Percentiles rank a stretch among this genome's conserved stretches.
Conservation (phyloP, 2,329 filamentous ascomycete genomes). For the Sporothrix protearum region DNA sequence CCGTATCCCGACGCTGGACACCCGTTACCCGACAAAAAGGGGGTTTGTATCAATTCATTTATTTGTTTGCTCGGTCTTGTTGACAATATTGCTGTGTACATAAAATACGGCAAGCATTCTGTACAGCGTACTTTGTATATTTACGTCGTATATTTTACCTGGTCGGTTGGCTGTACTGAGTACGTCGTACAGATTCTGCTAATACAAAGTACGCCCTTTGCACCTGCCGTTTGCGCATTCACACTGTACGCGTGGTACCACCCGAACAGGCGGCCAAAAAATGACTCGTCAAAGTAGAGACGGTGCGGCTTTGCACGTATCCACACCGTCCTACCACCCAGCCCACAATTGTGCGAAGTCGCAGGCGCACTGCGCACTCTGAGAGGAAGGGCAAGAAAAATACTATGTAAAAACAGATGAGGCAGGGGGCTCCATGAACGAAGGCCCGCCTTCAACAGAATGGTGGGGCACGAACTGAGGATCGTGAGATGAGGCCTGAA, state of each 20-base stretch:
- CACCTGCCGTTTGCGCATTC: slow-evolving; percentile 7
- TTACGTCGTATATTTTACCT: not conserved
- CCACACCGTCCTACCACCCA: slow-evolving; percentile 11
- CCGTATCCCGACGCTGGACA: not conserved
- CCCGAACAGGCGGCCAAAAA: not conserved
- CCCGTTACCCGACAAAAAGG: not conserved
- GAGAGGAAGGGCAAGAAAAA: not conserved
- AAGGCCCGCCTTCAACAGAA: not conserved
- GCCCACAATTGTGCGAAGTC: slow-evolving; percentile 6
- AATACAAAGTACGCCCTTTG: not conserved
- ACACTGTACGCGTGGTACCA: slow-evolving; percentile 8
- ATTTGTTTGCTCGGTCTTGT: not conserved
- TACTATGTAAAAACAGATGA: not conserved
- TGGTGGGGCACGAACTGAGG: slow-evolving; percentile 10
- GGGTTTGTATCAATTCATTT: not conserved
- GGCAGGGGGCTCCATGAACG: not conserved
- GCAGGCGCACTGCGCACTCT: not conserved
- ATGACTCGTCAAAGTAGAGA: slow-evolving; percentile 18
- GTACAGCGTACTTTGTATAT: too few relatives aligned
- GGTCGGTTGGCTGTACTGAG: not conserved
- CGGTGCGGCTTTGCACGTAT: slow-evolving; percentile 10
- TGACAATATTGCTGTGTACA: not conserved
- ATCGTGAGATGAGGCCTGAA: slow-evolving; percentile 1
- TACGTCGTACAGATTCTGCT: not conserved
- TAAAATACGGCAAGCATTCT: too few relatives aligned